These are phyloP conservation scores for Curvularia spicifera DNA, from an alignment of 2,329 filamentous ascomycete genomes.

Conservation along the genomic window DNA sequence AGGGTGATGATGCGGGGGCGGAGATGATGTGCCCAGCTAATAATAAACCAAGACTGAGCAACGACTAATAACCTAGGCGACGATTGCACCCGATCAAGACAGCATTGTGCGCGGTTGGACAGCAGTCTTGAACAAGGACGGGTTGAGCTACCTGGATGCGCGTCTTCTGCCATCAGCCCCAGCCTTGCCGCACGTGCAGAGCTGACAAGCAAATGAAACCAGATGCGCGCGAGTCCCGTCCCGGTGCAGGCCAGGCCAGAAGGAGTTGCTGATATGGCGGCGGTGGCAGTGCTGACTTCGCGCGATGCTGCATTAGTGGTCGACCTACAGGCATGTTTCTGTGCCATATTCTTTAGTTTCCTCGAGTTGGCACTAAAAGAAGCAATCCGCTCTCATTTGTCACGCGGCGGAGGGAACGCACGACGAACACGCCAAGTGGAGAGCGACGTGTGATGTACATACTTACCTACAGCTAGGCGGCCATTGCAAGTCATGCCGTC, in stretches of 20 bases:
- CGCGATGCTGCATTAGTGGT: conserved; percentile 12
- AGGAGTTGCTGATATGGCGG: conserved; percentile 36
- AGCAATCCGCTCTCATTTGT: not conserved
- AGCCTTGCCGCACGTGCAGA: conserved; percentile 42
- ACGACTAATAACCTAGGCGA: conserved; percentile 24
- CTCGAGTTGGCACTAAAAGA: not conserved
- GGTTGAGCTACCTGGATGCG: conserved; percentile 25
- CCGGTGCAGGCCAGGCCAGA: conserved; percentile 31
- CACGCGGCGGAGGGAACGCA: conserved; percentile 5
- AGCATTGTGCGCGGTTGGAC: conserved; percentile 29
- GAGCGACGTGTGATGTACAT: conserved; percentile 6
- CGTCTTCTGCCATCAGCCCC: conserved; percentile 29
- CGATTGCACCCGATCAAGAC: conserved; percentile 25
- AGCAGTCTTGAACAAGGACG: conserved; percentile 27
- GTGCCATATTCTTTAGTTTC: conserved; percentile 10
- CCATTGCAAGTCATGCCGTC: conserved; percentile 3
- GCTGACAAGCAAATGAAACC: conserved; percentile 34
- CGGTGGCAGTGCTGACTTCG: conserved; percentile 42
- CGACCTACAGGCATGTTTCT: conserved; percentile 10
- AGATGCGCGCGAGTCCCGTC: conserved; percentile 24
- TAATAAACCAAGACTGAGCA: conserved; percentile 41
- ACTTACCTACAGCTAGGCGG: conserved; percentile 2
- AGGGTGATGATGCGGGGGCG: conserved; percentile 31
- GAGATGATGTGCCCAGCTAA: conserved; percentile 39
- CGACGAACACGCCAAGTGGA: conserved; percentile 14